Evolutionary conservation across 345 rosid genomes (phyloP).

Genomic region (Rubroshorea leprosula): DNA sequence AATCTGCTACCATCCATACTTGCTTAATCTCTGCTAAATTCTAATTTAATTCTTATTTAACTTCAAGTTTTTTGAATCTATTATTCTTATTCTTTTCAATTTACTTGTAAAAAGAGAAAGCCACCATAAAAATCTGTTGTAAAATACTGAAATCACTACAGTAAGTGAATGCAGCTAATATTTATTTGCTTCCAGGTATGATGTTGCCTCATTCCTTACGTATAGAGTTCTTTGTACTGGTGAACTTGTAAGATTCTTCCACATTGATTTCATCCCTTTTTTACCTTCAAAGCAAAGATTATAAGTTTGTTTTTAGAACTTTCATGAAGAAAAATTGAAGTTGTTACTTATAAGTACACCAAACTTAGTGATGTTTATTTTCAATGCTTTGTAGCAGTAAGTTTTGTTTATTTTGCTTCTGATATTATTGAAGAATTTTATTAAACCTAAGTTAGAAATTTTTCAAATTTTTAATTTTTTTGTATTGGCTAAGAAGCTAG

Average conservation of each 20-base stretch:
- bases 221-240: slow-evolving; percentile 54
- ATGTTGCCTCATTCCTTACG: slow-evolving; percentile 51
- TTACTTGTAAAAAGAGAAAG: background rate
- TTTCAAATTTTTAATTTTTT: too few relatives aligned
- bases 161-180: too few relatives aligned
- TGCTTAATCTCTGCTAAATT: background rate
- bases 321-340: too few relatives aligned
- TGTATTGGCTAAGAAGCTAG: too few relatives aligned
- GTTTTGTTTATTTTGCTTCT: too few relatives aligned
- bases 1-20: too few relatives aligned
- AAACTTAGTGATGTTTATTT: too few relatives aligned
- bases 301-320: background rate
- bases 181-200: slow-evolving; percentile 55
- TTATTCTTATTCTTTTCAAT: background rate
- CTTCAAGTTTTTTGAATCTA: background rate
- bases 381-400: too few relatives aligned
- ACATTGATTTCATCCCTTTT: slow-evolving; percentile 4
- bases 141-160: too few relatives aligned
- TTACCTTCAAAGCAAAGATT: background rate
- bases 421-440: too few relatives aligned
- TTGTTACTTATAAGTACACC: too few relatives aligned
- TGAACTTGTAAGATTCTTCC: slow-evolving; percentile 55
- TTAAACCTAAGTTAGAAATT: too few relatives aligned
- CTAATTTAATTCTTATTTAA: background rate
- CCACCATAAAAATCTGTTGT: background rate